Conservation (phyloP, 2,329 filamentous ascomycete species). For the Talaromyces islandicus region DNA sequence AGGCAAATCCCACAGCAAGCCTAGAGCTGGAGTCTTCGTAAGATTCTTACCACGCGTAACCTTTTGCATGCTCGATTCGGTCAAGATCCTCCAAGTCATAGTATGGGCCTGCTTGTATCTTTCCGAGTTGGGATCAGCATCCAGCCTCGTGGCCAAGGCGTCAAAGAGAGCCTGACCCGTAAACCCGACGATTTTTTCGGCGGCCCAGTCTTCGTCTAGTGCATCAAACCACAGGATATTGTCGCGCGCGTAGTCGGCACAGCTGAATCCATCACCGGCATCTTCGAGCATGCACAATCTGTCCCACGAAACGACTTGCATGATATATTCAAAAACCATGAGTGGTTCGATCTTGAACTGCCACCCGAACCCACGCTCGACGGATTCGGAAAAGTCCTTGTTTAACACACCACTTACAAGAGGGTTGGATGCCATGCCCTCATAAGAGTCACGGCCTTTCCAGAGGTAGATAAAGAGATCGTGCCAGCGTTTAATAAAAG, state of each 20-base stretch:
- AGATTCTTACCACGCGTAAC: conserved; percentile 23
- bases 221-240: conserved; percentile 22
- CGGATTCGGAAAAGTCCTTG: conserved; percentile 4
- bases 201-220: conserved; percentile 15
- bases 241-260: conserved; percentile 23
- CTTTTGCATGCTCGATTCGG: conserved; percentile 20
- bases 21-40: conserved; percentile 15
- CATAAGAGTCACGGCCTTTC: conserved; percentile 27
- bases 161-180: conserved; percentile 20
- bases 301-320: conserved; percentile 35
- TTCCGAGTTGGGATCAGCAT: conserved; percentile 19
- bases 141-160: conserved; percentile 18
- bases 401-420: conserved; percentile 12
- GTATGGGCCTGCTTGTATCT: conserved; percentile 24
- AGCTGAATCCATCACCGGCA: conserved; percentile 24
- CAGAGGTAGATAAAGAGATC: conserved; percentile 32
- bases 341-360: conserved; percentile 16
- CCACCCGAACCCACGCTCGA: conserved; percentile 5
- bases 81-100: conserved; percentile 19
- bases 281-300: conserved; percentile 26
- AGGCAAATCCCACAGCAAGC: conserved; percentile 21
- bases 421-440: conserved; percentile 23
- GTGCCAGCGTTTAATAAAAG: conserved; percentile 42
- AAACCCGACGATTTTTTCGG: conserved; percentile 22
- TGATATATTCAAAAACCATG: conserved; percentile 28